phyloP scores from a whole-genome alignment of 768 basidiomycete genomes.

The Tephrocybe sp. region DNA sequence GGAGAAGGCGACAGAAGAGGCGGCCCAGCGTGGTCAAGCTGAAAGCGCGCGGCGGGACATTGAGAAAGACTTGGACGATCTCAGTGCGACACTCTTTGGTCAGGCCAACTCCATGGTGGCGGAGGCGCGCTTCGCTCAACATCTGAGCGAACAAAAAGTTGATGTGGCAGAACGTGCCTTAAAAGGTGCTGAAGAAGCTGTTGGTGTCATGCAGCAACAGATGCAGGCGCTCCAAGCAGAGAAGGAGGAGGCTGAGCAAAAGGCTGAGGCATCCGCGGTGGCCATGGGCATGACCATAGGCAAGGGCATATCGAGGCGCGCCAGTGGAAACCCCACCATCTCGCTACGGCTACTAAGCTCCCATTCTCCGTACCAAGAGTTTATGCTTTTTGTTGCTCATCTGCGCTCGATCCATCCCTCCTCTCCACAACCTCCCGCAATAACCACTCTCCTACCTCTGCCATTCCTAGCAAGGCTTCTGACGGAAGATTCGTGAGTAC shows the following conservation, averaged over 20 bases:
- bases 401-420: constrained; percentile 68
- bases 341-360: constrained; percentile 56
- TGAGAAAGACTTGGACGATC: constrained; percentile 93
- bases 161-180: constrained; percentile 76
- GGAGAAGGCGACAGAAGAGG: constrained; percentile 94
- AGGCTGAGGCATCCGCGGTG: constrained; percentile 46
- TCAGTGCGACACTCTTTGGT: constrained; percentile 86
- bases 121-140: constrained; percentile 73
- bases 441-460: constrained; percentile 72
- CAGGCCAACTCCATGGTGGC: constrained; percentile 99
- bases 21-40: constrained; percentile 86
- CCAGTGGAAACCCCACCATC: constrained; percentile 23
- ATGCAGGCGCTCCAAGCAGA: constrained; percentile 75
- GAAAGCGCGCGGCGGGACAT: constrained; percentile 81
- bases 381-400: constrained; percentile 73
- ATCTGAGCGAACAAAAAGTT: constrained; percentile 70
- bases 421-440: constrained; percentile 59
- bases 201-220: constrained; percentile 80
- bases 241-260: constrained; percentile 60
- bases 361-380: constrained; percentile 81
- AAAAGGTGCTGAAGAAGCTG: constrained; percentile 83
- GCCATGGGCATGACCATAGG: constrained; percentile 73
- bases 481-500: constrained; percentile 84
- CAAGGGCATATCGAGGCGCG: constrained; percentile 58
- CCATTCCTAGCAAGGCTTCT: constrained; percentile 78